phyloP scores from a whole-genome alignment of 495 filamentous ascomycete species.

The Tetracladium setigerum region DNA sequence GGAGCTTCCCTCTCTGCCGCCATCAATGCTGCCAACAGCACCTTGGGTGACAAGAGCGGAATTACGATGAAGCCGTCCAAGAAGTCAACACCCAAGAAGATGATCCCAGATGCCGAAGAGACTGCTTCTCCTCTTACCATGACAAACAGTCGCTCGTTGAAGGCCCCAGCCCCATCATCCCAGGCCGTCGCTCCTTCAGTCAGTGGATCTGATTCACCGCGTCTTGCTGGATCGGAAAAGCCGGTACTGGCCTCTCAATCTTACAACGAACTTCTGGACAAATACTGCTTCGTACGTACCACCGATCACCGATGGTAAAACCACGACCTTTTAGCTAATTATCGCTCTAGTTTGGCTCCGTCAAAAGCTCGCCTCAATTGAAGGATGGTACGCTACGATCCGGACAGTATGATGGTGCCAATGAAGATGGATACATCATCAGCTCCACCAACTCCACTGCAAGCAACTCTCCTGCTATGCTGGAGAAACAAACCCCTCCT shows the following conservation, averaged over 20 bases:
- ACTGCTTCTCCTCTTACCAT: slow-evolving; percentile 13
- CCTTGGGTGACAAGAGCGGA: slow-evolving; percentile 38
- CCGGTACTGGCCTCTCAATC: slow-evolving; percentile 71
- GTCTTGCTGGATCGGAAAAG: slow-evolving; percentile 42
- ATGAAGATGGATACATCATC: slow-evolving; percentile 19
- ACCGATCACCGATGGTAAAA: slow-evolving; percentile 21
- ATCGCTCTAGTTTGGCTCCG: slow-evolving; percentile 23
- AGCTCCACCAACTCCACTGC: slow-evolving; percentile 12
- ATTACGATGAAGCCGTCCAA: slow-evolving; percentile 39
- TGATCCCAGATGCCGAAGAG: slow-evolving; percentile 19
- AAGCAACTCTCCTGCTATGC: slow-evolving; percentile 15
- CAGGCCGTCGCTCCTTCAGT: slow-evolving; percentile 12
- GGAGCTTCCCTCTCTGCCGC: slow-evolving; percentile 78
- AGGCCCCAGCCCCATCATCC: slow-evolving; percentile 7
- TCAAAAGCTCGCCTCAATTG: slow-evolving; percentile 19
- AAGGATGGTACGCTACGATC: slow-evolving; percentile 21
- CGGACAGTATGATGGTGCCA: slow-evolving; percentile 19
- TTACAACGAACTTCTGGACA: slow-evolving; percentile 91
- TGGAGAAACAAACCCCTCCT: slow-evolving; percentile 15
- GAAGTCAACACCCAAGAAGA: slow-evolving; percentile 22
- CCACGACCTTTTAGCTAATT: slow-evolving; percentile 15
- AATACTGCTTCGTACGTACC: slow-evolving; percentile 96
- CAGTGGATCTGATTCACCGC: slow-evolving; percentile 28
- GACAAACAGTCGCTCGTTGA: slow-evolving; percentile 4
- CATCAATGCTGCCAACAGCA: slow-evolving; percentile 57